Evolutionary conservation across 345 rosid genomes (phyloP).

Genomic region (Syzygium aqueum): DNA sequence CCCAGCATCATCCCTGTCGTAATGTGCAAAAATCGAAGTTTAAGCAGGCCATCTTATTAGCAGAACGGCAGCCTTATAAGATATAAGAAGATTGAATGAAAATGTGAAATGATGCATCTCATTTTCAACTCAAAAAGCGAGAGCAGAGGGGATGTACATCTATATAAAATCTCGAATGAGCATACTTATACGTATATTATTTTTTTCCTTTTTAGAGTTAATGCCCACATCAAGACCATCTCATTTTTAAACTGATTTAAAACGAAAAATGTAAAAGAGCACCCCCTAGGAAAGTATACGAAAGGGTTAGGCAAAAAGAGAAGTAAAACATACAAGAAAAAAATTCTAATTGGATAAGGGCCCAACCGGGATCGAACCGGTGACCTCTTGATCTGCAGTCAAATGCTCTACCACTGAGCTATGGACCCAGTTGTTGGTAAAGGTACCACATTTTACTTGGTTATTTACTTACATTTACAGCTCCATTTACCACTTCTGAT

Average conservation of each 20-base stretch:
- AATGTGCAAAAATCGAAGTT: background rate
- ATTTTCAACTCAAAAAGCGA: background rate
- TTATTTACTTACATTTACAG: no score
- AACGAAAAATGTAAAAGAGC: background rate
- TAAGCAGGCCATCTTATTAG: background rate
- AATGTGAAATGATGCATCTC: background rate
- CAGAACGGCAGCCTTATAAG: background rate
- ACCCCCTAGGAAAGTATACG: no score
- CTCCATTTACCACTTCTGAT: no score
- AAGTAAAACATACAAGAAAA: background rate
- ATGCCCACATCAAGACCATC: background rate
- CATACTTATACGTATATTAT: no score
- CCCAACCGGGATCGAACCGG: slow-evolving; percentile 30
- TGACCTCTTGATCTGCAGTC: slow-evolving; percentile 76
- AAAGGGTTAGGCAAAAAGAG: background rate
- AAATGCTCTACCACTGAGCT: slow-evolving; percentile 84
- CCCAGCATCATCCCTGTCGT: background rate
- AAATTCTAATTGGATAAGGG: background rate
- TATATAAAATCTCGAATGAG: background rate
- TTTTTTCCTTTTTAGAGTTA: background rate
- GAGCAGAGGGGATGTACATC: background rate
- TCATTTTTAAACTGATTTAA: background rate
- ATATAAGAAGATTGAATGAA: background rate
- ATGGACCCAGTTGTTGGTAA: slow-evolving; percentile 22
- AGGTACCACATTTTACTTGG: no score